Conservation (phyloP, 768 basidiomycete genomes). For the Suillus hirtellus region DNA sequence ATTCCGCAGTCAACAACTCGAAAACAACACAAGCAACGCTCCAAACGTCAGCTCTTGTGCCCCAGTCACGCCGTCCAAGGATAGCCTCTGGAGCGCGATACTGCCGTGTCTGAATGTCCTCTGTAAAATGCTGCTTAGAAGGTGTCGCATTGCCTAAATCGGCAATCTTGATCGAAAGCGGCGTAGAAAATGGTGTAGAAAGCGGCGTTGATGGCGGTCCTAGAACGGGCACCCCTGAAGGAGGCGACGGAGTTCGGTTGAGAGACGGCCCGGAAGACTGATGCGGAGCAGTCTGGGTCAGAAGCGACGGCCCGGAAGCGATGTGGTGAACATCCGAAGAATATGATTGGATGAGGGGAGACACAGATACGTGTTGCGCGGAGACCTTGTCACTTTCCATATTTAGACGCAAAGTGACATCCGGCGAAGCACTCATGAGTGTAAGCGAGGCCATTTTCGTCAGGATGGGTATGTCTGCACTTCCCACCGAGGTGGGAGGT, state of each 20-base stretch:
- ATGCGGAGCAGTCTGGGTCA: conserved; percentile 63
- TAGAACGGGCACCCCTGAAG: conserved; percentile 25
- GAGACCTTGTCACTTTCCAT: background rate
- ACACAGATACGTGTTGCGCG: conserved; percentile 16
- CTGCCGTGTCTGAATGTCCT: conserved; percentile 96
- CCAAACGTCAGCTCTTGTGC: conserved; percentile 85
- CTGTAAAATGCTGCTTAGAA: conserved; percentile 86
- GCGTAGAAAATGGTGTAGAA: conserved; percentile 37
- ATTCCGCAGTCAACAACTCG: conserved; percentile 89
- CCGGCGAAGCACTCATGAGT: conserved; percentile 15
- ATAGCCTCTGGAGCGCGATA: conserved; percentile 96
- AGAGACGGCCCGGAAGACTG: conserved; percentile 14
- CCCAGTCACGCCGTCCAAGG: conserved; percentile 85
- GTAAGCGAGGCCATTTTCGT: conserved; percentile 29
- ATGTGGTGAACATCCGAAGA: conserved; percentile 21
- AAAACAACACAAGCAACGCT: conserved; percentile 90
- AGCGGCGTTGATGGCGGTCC: conserved; percentile 25
- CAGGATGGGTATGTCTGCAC: conserved; percentile 40
- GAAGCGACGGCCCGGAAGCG: conserved; percentile 49
- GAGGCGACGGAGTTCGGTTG: conserved; percentile 22
- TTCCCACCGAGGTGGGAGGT: conserved; percentile 52
- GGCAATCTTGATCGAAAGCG: conserved; percentile 88
- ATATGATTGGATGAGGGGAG: conserved; percentile 29
- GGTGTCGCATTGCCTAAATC: conserved; percentile 95
- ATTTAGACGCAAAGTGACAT: background rate